These are phyloP conservation scores for Trypanosomatidae sp. DNA, from an alignment of 208 protist species.

Conservation along the genomic window DNA sequence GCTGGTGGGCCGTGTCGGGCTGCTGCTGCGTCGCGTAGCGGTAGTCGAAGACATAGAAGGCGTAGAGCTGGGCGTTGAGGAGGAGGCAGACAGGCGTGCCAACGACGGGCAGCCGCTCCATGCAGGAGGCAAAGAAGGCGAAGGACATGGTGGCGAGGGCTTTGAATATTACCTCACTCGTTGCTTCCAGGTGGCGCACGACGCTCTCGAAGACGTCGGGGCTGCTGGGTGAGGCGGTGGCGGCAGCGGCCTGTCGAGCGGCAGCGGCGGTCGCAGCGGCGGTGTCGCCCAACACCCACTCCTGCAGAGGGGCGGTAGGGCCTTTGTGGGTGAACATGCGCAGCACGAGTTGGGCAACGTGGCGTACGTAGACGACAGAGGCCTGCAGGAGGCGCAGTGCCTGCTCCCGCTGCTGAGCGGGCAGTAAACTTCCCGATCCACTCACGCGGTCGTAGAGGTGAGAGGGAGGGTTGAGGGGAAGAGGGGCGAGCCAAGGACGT, in stretches of 20 bases:
- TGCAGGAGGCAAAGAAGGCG: slow-evolving; percentile 22
- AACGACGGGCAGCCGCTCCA: slow-evolving; percentile 15
- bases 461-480: too few species aligned
- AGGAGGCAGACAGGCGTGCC: slow-evolving; percentile 29
- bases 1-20: slow-evolving; percentile 7
- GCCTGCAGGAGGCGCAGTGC: too few species aligned
- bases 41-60: slow-evolving; percentile 81
- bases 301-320: slow-evolving; percentile 15
- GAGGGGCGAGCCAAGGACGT: too few species aligned
- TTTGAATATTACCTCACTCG: slow-evolving; percentile 62
- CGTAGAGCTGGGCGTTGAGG: slow-evolving; percentile 65
- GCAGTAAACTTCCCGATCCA: too few species aligned
- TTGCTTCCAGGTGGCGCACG: slow-evolving; percentile 14
- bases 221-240: background rate
- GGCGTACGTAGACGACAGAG: slow-evolving; percentile 10
- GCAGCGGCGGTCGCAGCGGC: slow-evolving; percentile 1
- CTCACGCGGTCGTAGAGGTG: too few species aligned
- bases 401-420: too few species aligned
- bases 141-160: slow-evolving; percentile 55
- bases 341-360: background rate
- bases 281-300: slow-evolving; percentile 31
- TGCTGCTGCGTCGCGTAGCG: slow-evolving; percentile 41
- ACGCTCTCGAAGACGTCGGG: slow-evolving; percentile 22
- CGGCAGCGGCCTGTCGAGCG: background rate
- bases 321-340: slow-evolving; percentile 26